Conservation (phyloP, 2,329 filamentous ascomycete species). For the Fusarium sp. region DNA sequence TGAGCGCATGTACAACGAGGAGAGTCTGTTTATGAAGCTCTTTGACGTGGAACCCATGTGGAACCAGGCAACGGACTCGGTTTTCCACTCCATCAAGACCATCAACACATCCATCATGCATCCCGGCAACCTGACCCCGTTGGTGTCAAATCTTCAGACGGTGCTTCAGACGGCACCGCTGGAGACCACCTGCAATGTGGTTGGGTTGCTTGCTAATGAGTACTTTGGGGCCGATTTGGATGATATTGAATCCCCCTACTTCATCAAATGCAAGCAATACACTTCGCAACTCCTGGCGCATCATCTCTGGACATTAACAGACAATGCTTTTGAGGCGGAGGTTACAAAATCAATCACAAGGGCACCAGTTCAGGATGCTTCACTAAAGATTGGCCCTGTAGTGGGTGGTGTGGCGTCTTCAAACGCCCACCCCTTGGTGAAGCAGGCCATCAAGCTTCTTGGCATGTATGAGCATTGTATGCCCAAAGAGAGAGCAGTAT, state of each 20-base stretch:
- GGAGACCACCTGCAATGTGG: slow-evolving; percentile 60
- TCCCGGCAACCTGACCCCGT: slow-evolving; percentile 61
- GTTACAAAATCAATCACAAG: slow-evolving; percentile 63
- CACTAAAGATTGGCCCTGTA: slow-evolving; percentile 60
- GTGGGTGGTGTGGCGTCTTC: slow-evolving; percentile 60
- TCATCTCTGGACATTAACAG: slow-evolving; percentile 65
- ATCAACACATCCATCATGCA: slow-evolving; percentile 62
- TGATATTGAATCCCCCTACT: slow-evolving; percentile 64
- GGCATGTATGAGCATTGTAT: slow-evolving; percentile 69
- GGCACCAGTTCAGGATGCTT: slow-evolving; percentile 55
- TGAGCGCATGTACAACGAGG: slow-evolving; percentile 64
- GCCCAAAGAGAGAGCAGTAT: slow-evolving; percentile 68
- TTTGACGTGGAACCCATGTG: slow-evolving; percentile 64
- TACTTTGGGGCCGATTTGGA: slow-evolving; percentile 64
- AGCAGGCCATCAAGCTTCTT: slow-evolving; percentile 65
- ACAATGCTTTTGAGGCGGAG: slow-evolving; percentile 62
- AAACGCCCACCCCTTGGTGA: slow-evolving; percentile 66
- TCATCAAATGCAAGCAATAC: slow-evolving; percentile 62
- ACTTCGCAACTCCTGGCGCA: slow-evolving; percentile 64
- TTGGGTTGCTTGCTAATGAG: slow-evolving; percentile 66
- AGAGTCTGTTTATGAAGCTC: slow-evolving; percentile 61
- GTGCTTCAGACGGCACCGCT: slow-evolving; percentile 58
- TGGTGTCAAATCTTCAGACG: slow-evolving; percentile 59
- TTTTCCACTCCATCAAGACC: slow-evolving; percentile 58
- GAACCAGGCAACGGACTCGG: slow-evolving; percentile 58